Percentiles rank a stretch among this genome's conserved stretches.
Conservation (phyloP, 2,329 filamentous ascomycete species). For the Cylindrodendrum hubeiense region DNA sequence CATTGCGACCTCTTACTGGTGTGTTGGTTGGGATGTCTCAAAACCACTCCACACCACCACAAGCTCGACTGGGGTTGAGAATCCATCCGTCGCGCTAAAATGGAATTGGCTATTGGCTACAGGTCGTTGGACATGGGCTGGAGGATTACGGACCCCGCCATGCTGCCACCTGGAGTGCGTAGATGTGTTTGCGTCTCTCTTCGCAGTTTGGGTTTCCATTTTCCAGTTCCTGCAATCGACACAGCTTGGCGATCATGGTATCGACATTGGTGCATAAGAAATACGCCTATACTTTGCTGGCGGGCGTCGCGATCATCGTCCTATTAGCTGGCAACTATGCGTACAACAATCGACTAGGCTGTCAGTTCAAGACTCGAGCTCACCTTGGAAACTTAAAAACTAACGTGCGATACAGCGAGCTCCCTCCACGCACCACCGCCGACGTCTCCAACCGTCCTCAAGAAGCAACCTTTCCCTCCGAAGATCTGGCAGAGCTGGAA, state of each 20-base stretch:
- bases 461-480: conserved; percentile 24
- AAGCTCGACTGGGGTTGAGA: neutral
- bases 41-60: neutral
- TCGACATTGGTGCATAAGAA: conserved; percentile 12
- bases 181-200: neutral
- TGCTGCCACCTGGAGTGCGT: neutral
- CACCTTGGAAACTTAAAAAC: neutral
- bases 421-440: neutral
- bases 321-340: conserved; percentile 23
- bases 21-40: conserved; percentile 2
- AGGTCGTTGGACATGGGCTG: neutral
- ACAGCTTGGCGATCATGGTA: conserved; percentile 10
- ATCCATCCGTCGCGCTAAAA: neutral
- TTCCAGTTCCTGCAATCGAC: neutral
- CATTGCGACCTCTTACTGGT: neutral
- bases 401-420: conserved; percentile 18
- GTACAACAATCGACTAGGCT: conserved; percentile 19
- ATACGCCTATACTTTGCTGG: conserved; percentile 15
- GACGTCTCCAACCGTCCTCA: neutral
- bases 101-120: neutral
- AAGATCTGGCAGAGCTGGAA: conserved; percentile 51
- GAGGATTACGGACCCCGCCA: too few species aligned
- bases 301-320: conserved; percentile 12
- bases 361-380: conserved; percentile 12
- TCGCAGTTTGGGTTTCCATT: neutral